Evolutionary conservation across 768 basidiomycete genomes (phyloP).

Genomic region (Suillus luteus): DNA sequence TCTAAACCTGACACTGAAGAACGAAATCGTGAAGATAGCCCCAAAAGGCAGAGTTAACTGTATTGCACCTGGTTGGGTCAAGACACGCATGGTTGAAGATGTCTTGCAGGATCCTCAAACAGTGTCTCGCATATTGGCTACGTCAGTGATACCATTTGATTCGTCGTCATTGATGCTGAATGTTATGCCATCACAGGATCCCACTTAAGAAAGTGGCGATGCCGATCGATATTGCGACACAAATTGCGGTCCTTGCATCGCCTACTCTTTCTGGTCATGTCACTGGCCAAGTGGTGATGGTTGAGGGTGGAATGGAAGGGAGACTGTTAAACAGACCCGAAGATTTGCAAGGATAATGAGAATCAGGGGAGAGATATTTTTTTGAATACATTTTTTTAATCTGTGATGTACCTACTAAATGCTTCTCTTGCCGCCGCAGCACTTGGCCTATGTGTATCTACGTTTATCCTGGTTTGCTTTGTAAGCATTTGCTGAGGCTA

Average conservation of each 20-base stretch:
- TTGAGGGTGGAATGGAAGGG: slow-evolving; percentile 84
- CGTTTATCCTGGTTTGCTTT: background rate
- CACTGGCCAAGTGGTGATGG: slow-evolving; percentile 68
- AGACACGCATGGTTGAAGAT: slow-evolving; percentile 62
- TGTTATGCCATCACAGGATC: slow-evolving; percentile 43
- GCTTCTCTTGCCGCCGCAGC: background rate
- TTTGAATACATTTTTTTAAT: background rate
- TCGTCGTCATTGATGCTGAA: too few relatives aligned
- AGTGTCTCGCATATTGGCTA: slow-evolving; percentile 62
- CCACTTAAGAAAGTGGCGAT: slow-evolving; percentile 70
- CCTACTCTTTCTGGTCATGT: slow-evolving; percentile 66
- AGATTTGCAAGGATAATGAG: slow-evolving; percentile 27
- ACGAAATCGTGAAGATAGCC: slow-evolving; percentile 79
- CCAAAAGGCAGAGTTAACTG: slow-evolving; percentile 70
- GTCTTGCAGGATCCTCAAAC: slow-evolving; percentile 55
- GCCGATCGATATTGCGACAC: slow-evolving; percentile 64
- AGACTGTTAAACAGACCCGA: slow-evolving; percentile 45
- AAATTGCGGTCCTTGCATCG: slow-evolving; percentile 64
- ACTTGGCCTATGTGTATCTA: too few relatives aligned
- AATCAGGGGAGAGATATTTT: background rate
- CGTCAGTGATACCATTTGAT: slow-evolving; percentile 43
- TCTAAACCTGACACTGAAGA: slow-evolving; percentile 66
- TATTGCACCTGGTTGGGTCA: slow-evolving; percentile 70
- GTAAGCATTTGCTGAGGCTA: background rate
- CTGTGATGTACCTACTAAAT: background rate